Evolutionary conservation across 2,329 filamentous ascomycete species (phyloP), one percentile per base, ranked within the genome.

Genomic region (Penicillium sp.): DNA sequence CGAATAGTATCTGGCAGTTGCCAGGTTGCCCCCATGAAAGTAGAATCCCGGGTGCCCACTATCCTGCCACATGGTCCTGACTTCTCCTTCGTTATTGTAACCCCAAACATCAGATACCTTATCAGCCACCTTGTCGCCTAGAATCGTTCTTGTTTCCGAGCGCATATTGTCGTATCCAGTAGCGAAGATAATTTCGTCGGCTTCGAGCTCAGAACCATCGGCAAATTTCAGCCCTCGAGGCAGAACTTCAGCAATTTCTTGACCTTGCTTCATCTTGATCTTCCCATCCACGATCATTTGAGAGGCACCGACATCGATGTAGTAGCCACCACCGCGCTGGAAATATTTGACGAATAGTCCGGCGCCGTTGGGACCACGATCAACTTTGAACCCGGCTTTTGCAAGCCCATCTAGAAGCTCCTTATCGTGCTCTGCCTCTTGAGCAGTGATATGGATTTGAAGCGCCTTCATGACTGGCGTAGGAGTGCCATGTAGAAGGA

Each of bases 231-330:
- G 21, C 1, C 40, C 40, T 17, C 40, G 40, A 23, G 81, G 75
- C 0, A 83, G 73, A 0, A 89, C 77, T 54, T 79, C 74, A 3
- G 73, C 70, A 13, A 89, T 82, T 41, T 86, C 83, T 29, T 84
- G 80, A 0, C 84, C 84, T 54, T 86, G 83, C 69, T 86, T 87
- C 42, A 90, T 77, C 65, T 84, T 84, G 71, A 90, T 84, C 68
- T 84, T 84, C 0, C 86, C 85, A 13, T 87, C 82, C 2, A 78
- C 77, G 58, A 90, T 87, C 31, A 89, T 77, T 65, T 83, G 73
- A 4, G 40, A 42, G 13, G 40, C 40, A 8, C 40, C 40, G 19
- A 42, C 40, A 15, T 42, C 40, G 13, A 42, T 42, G 15, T 42
- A 42, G 40, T 42, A 42, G 13, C 40, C 40, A 12, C 40, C 40